These are phyloP conservation scores for Myriosclerotinia scirpicola DNA, from an alignment of 2,329 filamentous ascomycete species.

Conservation along the genomic window DNA sequence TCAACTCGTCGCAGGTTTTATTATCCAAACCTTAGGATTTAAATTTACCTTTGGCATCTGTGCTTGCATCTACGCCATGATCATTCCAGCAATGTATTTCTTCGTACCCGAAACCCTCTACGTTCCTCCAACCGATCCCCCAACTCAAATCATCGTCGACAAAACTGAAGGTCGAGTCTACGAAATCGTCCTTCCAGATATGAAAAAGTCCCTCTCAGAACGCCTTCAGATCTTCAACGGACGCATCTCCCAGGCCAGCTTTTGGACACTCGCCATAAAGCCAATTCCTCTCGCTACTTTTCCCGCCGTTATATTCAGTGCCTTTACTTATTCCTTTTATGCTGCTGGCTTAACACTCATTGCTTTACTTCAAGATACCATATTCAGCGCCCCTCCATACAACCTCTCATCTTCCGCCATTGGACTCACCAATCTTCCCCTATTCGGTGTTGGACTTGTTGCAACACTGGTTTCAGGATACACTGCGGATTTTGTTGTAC, in stretches of 20 bases:
- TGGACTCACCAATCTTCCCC: constrained; percentile 31
- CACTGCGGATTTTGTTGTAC: constrained; percentile 43
- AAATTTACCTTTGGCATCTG: constrained; percentile 44
- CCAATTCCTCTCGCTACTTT: constrained; percentile 53
- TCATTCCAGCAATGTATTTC: constrained; percentile 47
- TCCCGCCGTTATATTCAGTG: constrained; percentile 44
- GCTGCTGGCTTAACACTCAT: constrained; percentile 34
- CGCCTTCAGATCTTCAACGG: constrained; percentile 44
- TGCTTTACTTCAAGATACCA: constrained; percentile 31
- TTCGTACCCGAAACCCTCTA: constrained; percentile 48
- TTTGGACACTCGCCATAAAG: constrained; percentile 44
- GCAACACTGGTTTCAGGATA: constrained; percentile 42
- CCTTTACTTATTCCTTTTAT: constrained; percentile 34
- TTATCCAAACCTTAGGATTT: constrained; percentile 42
- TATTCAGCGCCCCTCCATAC: constrained; percentile 33
- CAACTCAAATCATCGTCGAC: constrained; percentile 33
- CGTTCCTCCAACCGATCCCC: constrained; percentile 21
- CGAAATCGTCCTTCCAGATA: constrained; percentile 34
- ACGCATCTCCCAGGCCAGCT: constrained; percentile 42
- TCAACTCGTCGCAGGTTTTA: constrained; percentile 46
- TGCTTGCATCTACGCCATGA: constrained; percentile 45
- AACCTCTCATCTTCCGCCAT: constrained; percentile 31
- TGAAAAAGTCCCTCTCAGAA: constrained; percentile 42
- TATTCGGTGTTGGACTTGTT: constrained; percentile 36
- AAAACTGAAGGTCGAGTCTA: constrained; percentile 34